Conservation (phyloP, 2,329 filamentous ascomycete species). For the Claviceps lovelessii region DNA sequence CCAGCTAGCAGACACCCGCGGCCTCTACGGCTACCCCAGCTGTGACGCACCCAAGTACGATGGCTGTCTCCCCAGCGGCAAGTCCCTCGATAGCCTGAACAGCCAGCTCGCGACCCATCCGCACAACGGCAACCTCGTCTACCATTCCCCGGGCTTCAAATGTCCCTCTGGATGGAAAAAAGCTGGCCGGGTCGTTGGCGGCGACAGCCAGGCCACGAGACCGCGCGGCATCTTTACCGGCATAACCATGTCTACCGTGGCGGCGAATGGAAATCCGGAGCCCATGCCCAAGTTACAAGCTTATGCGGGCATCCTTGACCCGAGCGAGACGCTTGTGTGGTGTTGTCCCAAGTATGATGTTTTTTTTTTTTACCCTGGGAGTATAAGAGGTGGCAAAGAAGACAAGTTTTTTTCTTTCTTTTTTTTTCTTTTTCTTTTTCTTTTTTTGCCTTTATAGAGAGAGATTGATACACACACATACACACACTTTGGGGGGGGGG, state of each 20-base stretch:
- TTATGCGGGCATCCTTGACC: slow-evolving; percentile 3
- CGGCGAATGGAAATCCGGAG: background rate
- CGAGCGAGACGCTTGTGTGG: slow-evolving; percentile 11
- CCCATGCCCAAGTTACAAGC: background rate
- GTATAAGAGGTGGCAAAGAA: background rate
- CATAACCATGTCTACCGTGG: background rate
- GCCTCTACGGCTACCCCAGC: slow-evolving; percentile 2
- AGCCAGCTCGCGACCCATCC: background rate
- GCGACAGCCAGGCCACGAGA: background rate
- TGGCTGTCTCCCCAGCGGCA: slow-evolving; percentile 12
- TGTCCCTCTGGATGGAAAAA: slow-evolving; percentile 15
- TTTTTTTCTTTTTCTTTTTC: too few species aligned
- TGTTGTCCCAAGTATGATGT: slow-evolving; percentile 11
- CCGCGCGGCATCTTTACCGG: slow-evolving; percentile 7
- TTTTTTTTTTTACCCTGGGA: background rate
- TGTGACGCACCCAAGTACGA: slow-evolving; percentile 5
- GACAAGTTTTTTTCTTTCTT: too few species aligned
- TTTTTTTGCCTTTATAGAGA: too few species aligned
- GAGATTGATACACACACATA: too few species aligned
- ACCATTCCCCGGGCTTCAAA: slow-evolving; percentile 12
- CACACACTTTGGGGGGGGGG: too few species aligned
- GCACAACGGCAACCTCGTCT: slow-evolving; percentile 6
- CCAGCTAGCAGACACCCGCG: background rate
- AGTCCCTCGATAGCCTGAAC: slow-evolving; percentile 5
- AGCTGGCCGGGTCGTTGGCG: slow-evolving; percentile 7